Evolutionary conservation across 2,329 filamentous ascomycete genomes (phyloP).

Genomic region (Eutypella sp.): DNA sequence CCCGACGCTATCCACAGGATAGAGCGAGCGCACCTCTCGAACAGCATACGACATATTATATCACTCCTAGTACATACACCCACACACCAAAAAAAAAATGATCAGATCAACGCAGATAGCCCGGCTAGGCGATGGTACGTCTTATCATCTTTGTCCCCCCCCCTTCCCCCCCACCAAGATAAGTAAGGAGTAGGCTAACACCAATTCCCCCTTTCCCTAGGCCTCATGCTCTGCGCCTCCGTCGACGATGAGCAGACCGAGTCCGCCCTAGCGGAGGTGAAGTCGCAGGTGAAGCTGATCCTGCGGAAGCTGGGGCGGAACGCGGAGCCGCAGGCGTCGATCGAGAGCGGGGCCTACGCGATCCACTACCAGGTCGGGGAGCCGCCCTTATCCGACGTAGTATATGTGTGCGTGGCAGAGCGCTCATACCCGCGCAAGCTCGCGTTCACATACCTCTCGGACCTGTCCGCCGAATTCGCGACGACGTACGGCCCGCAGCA

Average conservation of each 20-base stretch:
- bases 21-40: not conserved
- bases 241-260: slow-evolving; percentile 87
- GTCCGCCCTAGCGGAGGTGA: slow-evolving; percentile 76
- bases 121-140: slow-evolving; percentile 71
- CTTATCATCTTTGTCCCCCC: slow-evolving; percentile 1
- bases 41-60: no score
- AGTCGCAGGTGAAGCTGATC: slow-evolving; percentile 84
- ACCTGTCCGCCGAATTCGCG: slow-evolving; percentile 85
- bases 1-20: not conserved
- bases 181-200: slow-evolving; percentile 12
- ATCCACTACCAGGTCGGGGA: slow-evolving; percentile 69
- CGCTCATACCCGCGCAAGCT: slow-evolving; percentile 94
- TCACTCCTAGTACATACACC: not conserved
- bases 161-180: slow-evolving; percentile 2
- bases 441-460: slow-evolving; percentile 94
- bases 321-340: slow-evolving; percentile 83
- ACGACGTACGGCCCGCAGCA: slow-evolving; percentile 73
- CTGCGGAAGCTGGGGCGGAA: slow-evolving; percentile 84
- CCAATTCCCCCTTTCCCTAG: slow-evolving; percentile 39
- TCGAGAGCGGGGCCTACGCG: slow-evolving; percentile 61
- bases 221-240: slow-evolving; percentile 90
- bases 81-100: slow-evolving; percentile 44
- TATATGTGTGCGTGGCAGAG: slow-evolving; percentile 93
- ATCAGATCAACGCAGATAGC: slow-evolving; percentile 93
- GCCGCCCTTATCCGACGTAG: slow-evolving; percentile 52